Conservation (phyloP, 2,329 filamentous ascomycete species). For the Tolypocladium cylindrosporum region DNA sequence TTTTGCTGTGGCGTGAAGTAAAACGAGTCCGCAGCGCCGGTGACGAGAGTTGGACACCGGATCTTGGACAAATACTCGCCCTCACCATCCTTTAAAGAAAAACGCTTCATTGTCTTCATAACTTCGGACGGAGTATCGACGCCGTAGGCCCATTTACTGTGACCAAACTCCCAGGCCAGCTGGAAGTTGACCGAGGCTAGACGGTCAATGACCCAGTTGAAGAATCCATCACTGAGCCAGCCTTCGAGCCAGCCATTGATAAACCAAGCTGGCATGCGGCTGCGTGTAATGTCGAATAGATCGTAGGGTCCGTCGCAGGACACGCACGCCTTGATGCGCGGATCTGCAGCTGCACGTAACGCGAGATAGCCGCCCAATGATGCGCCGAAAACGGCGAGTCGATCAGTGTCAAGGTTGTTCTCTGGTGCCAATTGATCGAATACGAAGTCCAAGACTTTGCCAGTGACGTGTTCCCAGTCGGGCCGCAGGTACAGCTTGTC, state of each 20-base stretch:
- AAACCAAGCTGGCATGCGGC: slow-evolving; percentile 14
- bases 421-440: slow-evolving; percentile 8
- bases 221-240: slow-evolving; percentile 12
- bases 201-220: slow-evolving; percentile 14
- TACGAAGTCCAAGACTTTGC: slow-evolving; percentile 21
- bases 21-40: slow-evolving; percentile 11
- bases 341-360: slow-evolving; percentile 28
- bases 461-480: slow-evolving; percentile 26
- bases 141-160: slow-evolving; percentile 13
- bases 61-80: slow-evolving; percentile 10
- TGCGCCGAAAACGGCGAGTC: slow-evolving; percentile 25
- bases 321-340: slow-evolving; percentile 32
- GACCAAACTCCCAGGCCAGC: slow-evolving; percentile 18
- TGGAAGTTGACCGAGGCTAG: slow-evolving; percentile 14
- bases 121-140: slow-evolving; percentile 14
- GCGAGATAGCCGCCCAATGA: slow-evolving; percentile 36
- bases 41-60: slow-evolving; percentile 16
- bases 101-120: slow-evolving; percentile 11
- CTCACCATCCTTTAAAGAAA: slow-evolving; percentile 4
- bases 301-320: slow-evolving; percentile 16
- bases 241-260: slow-evolving; percentile 16
- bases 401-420: slow-evolving; percentile 22
- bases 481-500: slow-evolving; percentile 19
- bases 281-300: slow-evolving; percentile 14
- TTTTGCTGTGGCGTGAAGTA: slow-evolving; percentile 10